Conservation (phyloP, 805 yeast genomes). For the Metschnikowia baotianmanensis region DNA sequence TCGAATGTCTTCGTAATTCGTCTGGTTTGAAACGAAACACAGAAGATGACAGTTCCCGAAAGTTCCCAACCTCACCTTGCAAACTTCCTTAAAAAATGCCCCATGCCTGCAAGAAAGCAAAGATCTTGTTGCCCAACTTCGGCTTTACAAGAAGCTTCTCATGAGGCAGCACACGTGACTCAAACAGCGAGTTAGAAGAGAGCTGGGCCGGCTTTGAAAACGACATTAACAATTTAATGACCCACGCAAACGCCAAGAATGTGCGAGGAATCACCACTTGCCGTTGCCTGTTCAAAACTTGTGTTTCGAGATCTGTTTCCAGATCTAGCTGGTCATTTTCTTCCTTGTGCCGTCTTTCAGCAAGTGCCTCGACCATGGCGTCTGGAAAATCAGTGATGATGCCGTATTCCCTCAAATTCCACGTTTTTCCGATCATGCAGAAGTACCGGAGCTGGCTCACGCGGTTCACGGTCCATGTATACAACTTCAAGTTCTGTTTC, state of each 20-base stretch:
- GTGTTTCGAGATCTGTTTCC: not conserved
- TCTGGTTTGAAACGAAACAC: no score
- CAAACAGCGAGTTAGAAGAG: constrained; percentile 7
- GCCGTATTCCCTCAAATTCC: constrained; percentile 32
- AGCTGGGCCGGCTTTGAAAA: constrained; percentile 3
- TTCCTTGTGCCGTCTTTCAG: not conserved
- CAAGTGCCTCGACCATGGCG: constrained; percentile 23
- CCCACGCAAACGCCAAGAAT: constrained; percentile 6
- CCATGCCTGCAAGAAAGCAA: constrained; percentile 18
- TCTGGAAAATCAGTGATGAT: constrained; percentile 39
- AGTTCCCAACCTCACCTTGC: no score
- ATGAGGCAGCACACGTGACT: constrained; percentile 11
- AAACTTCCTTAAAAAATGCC: constrained; percentile 12
- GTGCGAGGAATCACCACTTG: constrained; percentile 1
- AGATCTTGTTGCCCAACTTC: constrained; percentile 9
- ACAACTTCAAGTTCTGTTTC: constrained; percentile 31
- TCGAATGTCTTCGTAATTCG: no score
- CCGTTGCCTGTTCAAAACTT: no score
- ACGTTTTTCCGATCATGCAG: constrained; percentile 23
- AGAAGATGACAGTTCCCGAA: no score
- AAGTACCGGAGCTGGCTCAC: constrained; percentile 36
- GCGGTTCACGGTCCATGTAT: constrained; percentile 41
- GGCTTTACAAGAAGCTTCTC: constrained; percentile 8
- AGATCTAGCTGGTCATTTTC: not conserved
- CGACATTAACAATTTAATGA: constrained; percentile 5